Base-by-base conservation (phyloP, 495 filamentous ascomycete species). In the Platismatia glauca region DNA sequence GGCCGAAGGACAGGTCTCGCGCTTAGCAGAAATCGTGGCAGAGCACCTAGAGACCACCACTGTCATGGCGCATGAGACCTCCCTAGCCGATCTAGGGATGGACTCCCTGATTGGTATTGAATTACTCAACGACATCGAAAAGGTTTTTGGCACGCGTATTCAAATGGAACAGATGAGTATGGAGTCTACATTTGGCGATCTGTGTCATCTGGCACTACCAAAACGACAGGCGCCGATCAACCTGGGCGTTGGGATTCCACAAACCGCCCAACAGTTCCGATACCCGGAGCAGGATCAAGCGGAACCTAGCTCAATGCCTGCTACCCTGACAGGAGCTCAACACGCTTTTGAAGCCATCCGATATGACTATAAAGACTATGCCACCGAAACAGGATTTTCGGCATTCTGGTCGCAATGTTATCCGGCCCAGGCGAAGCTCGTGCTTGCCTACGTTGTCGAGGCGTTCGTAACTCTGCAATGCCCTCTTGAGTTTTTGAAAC, bases 371-470 rank as follows among this genome's bases (percentile, higher is more conserved):
- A 31, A 64, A 31, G 29, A 52, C 11, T 52, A 48, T 27, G 29
- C 58, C 16, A 12, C 44, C 37, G 7, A 55, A 1, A 66, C 63
- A 4, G 41, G 46, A 7, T 67, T 67, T 35, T 9, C 63, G 6
- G 43, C 48, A 8, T 81, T 76, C 62, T 76, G 67, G 60, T 9
- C 6, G 12, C 6, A 13, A 13, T 7, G 6, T 7, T 75, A 72
- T 41, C 76, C 71, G 0, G 11, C 43, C 0, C 76, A 79, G 48
- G 58, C 71, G n/a, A 29, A 62, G 9, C 71, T 81, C 4, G 73
- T 79, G 0, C 41, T 72, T 3, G 66, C 70, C 3, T 81, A 80
- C 63, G 66, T 74, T 8, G 64, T 75, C 3, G 73, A 77, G 53
- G 74, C 76, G 15, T 78, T 81, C 53, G 62, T 55, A 11, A 43